Evolutionary conservation across 1,284 basidiomycete genomes (phyloP), one percentile per base, ranked within the genome.

Genomic region (Papiliotrema nemorosa): DNA sequence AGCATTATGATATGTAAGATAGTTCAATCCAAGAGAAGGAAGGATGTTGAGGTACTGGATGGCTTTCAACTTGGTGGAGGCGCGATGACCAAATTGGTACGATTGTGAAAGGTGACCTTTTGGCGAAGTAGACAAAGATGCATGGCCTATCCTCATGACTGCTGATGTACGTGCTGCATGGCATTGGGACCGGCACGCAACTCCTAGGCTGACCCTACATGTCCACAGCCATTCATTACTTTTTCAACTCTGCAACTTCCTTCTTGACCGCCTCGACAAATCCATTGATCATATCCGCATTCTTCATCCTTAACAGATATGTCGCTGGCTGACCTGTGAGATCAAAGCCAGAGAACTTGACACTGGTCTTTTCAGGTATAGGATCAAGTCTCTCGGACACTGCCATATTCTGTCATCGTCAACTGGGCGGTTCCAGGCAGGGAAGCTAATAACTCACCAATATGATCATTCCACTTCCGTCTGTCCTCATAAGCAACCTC

Each of bases 261-360:
- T 79, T 79, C 27, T 85, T 82, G 21, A 89, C 64, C 10, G 80
- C 81, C 16, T 77, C 77, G 58, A 82, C 82, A 54, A 88, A 70
- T 39, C 79, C 79, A 29, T 59, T 71, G 0, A 86, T 87, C 41
- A 81, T 77, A 5, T 80, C 80, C 52, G 83, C 81, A 6, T 80
- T 84, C 69, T 82, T 82, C 35, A 85, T 75, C 21, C 84, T 79
- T 36, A 90, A 67, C 54, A 76, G 80, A 69, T 83, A 90, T 7
- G 82, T 80, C 45, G 79, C 78, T 33, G 82, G 77, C 22, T 70
- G 71, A 27, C 81, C 82, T 18, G 66, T 57, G 20, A 55, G 46
- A 47, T 67, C 65, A 24, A 64, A 61, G 12, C 70, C 70, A 2
- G 63, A 14, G 46, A 73, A 73, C 40, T 61, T 62, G 27, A 73